Base-by-base conservation (phyloP, 495 filamentous ascomycete species). In the Penicillium lagena region DNA sequence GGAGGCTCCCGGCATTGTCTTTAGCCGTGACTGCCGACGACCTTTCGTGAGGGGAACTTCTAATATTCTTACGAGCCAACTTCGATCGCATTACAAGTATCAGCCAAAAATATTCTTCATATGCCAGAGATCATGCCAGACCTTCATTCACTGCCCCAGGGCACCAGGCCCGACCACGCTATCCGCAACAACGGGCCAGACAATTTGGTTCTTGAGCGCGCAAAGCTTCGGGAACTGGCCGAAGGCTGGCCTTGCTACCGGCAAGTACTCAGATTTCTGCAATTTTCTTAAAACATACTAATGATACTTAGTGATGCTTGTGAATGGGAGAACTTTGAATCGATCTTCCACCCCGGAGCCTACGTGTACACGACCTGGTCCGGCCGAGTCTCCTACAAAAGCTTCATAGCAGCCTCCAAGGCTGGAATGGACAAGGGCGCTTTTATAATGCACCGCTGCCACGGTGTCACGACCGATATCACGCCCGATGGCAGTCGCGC, bases 361-460 rank as follows among this genome's bases (percentile, higher is more conserved):
- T 71, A 61, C 45, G 75, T 84, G 37, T 83, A 79, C 66, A 85
- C 81, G 0, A 83, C 80, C 43, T 84, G 78, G 79, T 79, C 73
- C 31, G 76, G 73, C 12, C 66, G 72, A 29, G 75, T 70, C 2
- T 52, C 54, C 35, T 68, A 79, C 47, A 68, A 72, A 31, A 71
- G 76, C 37, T 83, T 84, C 62, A 82, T 84, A 53, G 45, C 63
- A 14, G 72, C 72, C 38, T 83, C 80, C 7, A 73, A 81, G 47
- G 66, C 67, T 12, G 80, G 80, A 50, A 81, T 82, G 66, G 66
- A 71, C 32, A 65, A 70, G 2, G 81, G 79, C 34, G 79, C 76
- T 27, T 83, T 83, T 64, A 83, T 85, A 65, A 80, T 82, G 79
- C 80, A 83, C 54, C 77, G 80, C 43, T 71, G 75, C 59, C 80